phyloP scores from a whole-genome alignment of 2,329 filamentous ascomycete genomes.

The Botrytis deweyae region DNA sequence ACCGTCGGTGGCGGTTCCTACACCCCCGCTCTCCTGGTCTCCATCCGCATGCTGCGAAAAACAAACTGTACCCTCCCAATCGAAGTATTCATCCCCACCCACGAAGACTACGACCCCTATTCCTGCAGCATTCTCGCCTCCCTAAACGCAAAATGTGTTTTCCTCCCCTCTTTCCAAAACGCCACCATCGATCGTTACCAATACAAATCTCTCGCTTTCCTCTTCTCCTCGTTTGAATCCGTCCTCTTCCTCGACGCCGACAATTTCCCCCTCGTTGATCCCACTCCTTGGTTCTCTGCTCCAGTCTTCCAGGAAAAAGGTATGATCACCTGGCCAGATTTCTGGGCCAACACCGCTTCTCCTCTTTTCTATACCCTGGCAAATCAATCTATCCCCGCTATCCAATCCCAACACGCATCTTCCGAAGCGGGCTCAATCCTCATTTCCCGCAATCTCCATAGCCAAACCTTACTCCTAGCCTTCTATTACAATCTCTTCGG shows the following conservation, averaged over 20 bases:
- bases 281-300: constrained; percentile 44
- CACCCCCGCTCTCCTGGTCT: constrained; percentile 43
- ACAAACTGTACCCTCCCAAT: constrained; percentile 42
- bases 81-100: constrained; percentile 44
- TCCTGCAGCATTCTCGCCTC: constrained; percentile 43
- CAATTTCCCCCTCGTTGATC: constrained; percentile 45
- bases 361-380: constrained; percentile 44
- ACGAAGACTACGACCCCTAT: constrained; percentile 41
- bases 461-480: constrained; percentile 12
- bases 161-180: constrained; percentile 41
- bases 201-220: constrained; percentile 49
- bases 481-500: constrained; percentile 22
- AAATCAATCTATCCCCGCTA: constrained; percentile 5
- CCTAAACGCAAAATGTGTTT: constrained; percentile 43
- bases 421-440: constrained; percentile 21
- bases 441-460: constrained; percentile 7
- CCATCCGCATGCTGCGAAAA: constrained; percentile 44
- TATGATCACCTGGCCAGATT: constrained; percentile 50
- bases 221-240: constrained; percentile 51
- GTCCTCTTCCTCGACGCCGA: constrained; percentile 51
- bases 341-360: constrained; percentile 44
- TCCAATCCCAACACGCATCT: constrained; percentile 13
- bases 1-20: constrained; percentile 43
- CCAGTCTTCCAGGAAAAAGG: constrained; percentile 45
- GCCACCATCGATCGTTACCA: constrained; percentile 45